phyloP scores from a whole-genome alignment of 257 asterid genomes.

The Cynanchum wilfordii region DNA sequence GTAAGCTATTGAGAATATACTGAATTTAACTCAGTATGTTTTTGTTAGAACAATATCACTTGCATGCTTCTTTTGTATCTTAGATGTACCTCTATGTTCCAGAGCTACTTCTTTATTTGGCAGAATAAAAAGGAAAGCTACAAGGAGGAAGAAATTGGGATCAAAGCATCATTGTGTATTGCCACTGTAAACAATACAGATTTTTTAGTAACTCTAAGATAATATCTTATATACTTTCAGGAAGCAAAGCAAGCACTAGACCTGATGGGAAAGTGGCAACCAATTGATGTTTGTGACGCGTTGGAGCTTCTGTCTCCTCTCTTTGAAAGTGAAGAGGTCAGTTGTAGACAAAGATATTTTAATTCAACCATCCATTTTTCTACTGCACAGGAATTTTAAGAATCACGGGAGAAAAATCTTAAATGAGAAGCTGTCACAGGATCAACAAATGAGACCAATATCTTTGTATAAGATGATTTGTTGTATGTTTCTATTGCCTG shows the following conservation, averaged over 20 bases:
- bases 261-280: slow-evolving; percentile 94
- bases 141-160: background rate
- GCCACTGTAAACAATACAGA: background rate
- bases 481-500: background rate
- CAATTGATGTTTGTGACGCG: slow-evolving; percentile 95
- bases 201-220: slow-evolving; percentile 1
- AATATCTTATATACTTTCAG: slow-evolving; percentile 33
- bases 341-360: slow-evolving; percentile 16
- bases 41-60: background rate
- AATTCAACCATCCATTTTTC: slow-evolving; percentile 7
- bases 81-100: background rate
- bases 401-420: background rate
- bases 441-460: background rate
- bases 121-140: background rate
- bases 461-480: background rate
- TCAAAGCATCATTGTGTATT: background rate
- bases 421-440: background rate
- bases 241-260: slow-evolving; percentile 98
- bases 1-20: no score
- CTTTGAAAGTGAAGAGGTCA: slow-evolving; percentile 98
- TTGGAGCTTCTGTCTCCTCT: slow-evolving; percentile 93
- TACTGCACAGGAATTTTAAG: background rate
- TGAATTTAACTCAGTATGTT: background rate
- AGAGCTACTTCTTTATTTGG: background rate
- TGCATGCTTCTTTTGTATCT: background rate